These are phyloP conservation scores for Bolboschoenoplectus hybrid DNA, from an alignment of 202 grass and related monocot genomes.

Conservation along the genomic window DNA sequence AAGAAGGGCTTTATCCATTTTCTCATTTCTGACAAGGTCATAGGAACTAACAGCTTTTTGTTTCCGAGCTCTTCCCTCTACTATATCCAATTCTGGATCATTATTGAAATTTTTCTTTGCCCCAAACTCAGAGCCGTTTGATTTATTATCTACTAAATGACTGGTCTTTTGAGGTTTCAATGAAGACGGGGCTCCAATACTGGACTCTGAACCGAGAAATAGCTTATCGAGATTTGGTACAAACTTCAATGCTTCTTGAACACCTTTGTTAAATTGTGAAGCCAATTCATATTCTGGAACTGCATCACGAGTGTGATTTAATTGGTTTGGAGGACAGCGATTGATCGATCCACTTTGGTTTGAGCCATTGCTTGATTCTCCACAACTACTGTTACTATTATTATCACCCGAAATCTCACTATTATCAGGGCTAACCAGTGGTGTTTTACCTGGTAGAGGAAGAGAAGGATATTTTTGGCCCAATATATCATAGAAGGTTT, in stretches of 20 bases:
- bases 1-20: constrained; percentile 51
- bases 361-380: not conserved
- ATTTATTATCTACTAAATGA: constrained; percentile 2
- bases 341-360: not conserved
- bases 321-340: not conserved
- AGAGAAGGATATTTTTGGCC: constrained; percentile 44
- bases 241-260: constrained; percentile 46
- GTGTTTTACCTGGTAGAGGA: not conserved
- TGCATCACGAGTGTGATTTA: not conserved
- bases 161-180: not conserved
- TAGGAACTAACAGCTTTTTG: constrained; percentile 37
- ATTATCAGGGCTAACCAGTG: not conserved
- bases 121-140: constrained; percentile 3
- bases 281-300: not conserved
- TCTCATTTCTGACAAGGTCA: constrained; percentile 47
- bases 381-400: not conserved
- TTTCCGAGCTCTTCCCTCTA: constrained; percentile 47
- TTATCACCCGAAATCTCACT: not conserved
- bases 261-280: constrained; percentile 40
- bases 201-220: constrained; percentile 22
- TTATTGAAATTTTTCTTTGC: not conserved
- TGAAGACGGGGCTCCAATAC: constrained; percentile 10
- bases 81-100: constrained; percentile 38
- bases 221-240: constrained; percentile 43
- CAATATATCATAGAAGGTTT: constrained; percentile 62